phyloP scores from a whole-genome alignment of 225 moss, liverwort and hornwort species.

The Sphagnum tenellum region DNA sequence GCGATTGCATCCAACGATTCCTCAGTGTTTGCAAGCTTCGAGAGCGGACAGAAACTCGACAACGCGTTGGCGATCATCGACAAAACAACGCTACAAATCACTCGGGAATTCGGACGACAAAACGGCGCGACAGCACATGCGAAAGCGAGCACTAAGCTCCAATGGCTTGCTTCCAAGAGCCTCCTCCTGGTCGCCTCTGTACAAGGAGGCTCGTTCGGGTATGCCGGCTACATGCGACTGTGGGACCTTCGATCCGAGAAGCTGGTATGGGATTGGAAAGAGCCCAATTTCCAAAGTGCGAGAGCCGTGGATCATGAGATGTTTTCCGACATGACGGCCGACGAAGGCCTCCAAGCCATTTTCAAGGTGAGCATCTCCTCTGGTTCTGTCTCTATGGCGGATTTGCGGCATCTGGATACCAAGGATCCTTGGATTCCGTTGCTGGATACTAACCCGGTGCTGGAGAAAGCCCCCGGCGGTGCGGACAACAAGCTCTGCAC shows the following conservation, averaged over 20 bases:
- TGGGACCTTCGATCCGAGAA: conserved; percentile 64
- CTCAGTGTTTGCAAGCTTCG: conserved; percentile 64
- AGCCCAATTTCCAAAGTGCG: conserved; percentile 65
- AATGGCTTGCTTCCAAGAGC: conserved; percentile 58
- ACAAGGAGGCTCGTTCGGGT: conserved; percentile 82
- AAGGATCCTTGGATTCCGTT: conserved; percentile 74
- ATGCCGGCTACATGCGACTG: conserved; percentile 73
- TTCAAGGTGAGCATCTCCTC: conserved; percentile 72
- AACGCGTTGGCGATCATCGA: conserved; percentile 58
- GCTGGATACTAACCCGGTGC: conserved; percentile 33
- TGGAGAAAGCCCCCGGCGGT: conserved; percentile 31
- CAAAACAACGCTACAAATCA: conserved; percentile 42
- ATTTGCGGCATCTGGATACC: conserved; percentile 58
- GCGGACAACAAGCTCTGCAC: conserved; percentile 49
- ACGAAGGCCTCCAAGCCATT: conserved; percentile 56
- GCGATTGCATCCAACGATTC: conserved; percentile 49
- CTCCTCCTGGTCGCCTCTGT: conserved; percentile 62
- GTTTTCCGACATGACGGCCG: conserved; percentile 68
- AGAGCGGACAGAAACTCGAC: conserved; percentile 83
- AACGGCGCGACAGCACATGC: conserved; percentile 64
- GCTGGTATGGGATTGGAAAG: conserved; percentile 80
- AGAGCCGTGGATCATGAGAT: conserved; percentile 50
- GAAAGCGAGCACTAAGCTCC: conserved; percentile 64
- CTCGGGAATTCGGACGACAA: conserved; percentile 59
- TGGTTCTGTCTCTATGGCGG: conserved; percentile 65